Evolutionary conservation across 768 basidiomycete species (phyloP).

Genomic region (Termitomyces sp.): DNA sequence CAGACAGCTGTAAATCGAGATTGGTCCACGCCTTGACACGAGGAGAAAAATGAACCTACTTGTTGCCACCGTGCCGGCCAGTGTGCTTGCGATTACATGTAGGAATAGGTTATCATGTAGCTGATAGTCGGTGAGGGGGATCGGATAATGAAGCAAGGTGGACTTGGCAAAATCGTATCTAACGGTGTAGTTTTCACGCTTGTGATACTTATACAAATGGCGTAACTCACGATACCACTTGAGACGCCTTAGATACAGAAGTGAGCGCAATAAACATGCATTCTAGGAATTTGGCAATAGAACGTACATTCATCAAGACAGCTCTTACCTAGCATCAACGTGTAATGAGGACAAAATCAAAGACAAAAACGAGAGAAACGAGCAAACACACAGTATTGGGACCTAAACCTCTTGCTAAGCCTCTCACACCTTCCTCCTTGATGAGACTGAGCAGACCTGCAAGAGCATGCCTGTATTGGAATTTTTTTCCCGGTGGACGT

Average conservation of each 20-base stretch:
- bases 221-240: slow-evolving; percentile 73
- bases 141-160: slow-evolving; percentile 40
- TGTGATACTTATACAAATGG: not conserved
- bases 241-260: slow-evolving; percentile 48
- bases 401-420: slow-evolving; percentile 67
- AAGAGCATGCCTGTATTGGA: slow-evolving; percentile 76
- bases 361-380: slow-evolving; percentile 1
- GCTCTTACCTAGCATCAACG: slow-evolving; percentile 8
- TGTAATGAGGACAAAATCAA: slow-evolving; percentile 6
- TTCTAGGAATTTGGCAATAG: not conserved
- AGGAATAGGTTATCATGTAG: slow-evolving; percentile 59
- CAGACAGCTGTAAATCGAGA: slow-evolving; percentile 51
- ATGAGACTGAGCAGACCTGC: slow-evolving; percentile 63
- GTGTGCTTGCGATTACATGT: slow-evolving; percentile 61
- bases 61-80: slow-evolving; percentile 73
- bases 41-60: slow-evolving; percentile 37
- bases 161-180: slow-evolving; percentile 79
- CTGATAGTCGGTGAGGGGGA: slow-evolving; percentile 55
- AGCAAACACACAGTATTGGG: slow-evolving; percentile 60
- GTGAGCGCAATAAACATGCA: slow-evolving; percentile 2
- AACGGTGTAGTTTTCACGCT: not conserved
- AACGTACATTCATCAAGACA: slow-evolving; percentile 14
- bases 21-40: not conserved
- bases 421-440: slow-evolving; percentile 62
- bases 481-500: slow-evolving; percentile 66